Percentiles rank a stretch among this genome's conserved stretches.
Evolutionary conservation across 2,329 filamentous ascomycete genomes (phyloP).

Genomic region (Sporothrix brasiliensis): DNA sequence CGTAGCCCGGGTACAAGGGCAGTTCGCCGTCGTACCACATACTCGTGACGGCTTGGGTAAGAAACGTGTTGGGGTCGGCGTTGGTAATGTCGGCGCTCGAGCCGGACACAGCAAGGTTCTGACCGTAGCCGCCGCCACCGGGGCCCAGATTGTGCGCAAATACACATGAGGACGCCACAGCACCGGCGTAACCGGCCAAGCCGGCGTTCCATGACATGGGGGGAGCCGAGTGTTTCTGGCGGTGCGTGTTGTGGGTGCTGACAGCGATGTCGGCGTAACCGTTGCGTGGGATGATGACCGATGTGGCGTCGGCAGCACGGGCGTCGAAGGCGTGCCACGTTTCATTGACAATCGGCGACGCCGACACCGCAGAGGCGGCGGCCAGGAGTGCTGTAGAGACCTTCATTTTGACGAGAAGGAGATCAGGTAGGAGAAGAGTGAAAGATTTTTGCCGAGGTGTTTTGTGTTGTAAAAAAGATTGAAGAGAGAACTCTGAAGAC

Average conservation of each 20-base stretch:
- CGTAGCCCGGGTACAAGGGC: conserved; percentile 62
- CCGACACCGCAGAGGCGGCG: conserved; percentile 52
- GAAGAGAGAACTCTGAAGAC: no score
- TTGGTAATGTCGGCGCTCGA: conserved; percentile 46
- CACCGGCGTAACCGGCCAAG: conserved; percentile 65
- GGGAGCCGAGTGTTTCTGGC: conserved; percentile 75
- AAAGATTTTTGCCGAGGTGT: neutral
- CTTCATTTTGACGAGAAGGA: conserved; percentile 51
- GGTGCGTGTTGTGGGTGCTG: conserved; percentile 83
- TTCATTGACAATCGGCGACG: conserved; percentile 49
- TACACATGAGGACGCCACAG: conserved; percentile 66
- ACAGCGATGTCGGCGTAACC: conserved; percentile 51
- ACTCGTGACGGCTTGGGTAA: conserved; percentile 71
- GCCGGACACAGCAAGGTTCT: conserved; percentile 80
- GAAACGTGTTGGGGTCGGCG: conserved; percentile 57
- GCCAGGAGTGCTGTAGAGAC: conserved; percentile 49
- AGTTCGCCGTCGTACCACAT: conserved; percentile 89
- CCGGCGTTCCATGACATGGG: conserved; percentile 66
- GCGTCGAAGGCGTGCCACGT: conserved; percentile 6
- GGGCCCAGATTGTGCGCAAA: conserved; percentile 73
- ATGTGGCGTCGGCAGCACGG: conserved; percentile 33
- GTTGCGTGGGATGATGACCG: conserved; percentile 31
- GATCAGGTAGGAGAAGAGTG: neutral
- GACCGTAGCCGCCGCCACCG: conserved; percentile 72
- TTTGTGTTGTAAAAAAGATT: neutral